Evolutionary conservation across 306 rosid species (phyloP).

Genomic region (Malus sieversii): DNA sequence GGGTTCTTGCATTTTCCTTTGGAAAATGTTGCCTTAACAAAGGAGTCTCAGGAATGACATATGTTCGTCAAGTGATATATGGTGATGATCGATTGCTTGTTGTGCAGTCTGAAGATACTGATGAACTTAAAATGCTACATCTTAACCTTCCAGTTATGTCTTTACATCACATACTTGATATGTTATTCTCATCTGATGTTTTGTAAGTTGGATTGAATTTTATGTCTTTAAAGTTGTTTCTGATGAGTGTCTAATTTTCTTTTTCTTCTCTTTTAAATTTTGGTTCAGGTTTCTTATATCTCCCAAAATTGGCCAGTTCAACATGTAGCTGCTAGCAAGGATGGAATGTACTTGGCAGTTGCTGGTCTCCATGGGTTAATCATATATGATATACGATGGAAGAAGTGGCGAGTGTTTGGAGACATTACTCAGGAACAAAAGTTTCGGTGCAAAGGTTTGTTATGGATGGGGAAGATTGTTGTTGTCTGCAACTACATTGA

Average conservation of each 20-base stretch:
- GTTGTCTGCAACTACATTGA: conserved; percentile 89
- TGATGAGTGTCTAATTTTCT: conserved; percentile 21
- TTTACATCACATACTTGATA: conserved; percentile 24
- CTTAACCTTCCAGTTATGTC: conserved; percentile 90
- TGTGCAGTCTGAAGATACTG: conserved; percentile 93
- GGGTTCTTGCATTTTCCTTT: conserved; percentile 83
- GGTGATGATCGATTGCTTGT: conserved; percentile 84
- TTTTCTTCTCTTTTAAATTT: background rate
- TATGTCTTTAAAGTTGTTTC: background rate
- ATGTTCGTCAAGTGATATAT: conserved; percentile 81
- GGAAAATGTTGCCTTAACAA: conserved; percentile 97
- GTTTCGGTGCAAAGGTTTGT: conserved; percentile 89
- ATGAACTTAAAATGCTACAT: conserved; percentile 91
- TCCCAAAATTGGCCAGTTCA: conserved; percentile 98
- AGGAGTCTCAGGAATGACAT: conserved; percentile 92
- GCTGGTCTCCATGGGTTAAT: conserved; percentile 92
- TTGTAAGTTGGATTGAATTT: conserved; percentile 14
- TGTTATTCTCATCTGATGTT: background rate
- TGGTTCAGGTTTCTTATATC: conserved; percentile 83
- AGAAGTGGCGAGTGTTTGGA: conserved; percentile 91
- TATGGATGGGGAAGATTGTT: conserved; percentile 97
- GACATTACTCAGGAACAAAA: conserved; percentile 93
- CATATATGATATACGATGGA: conserved; percentile 77
- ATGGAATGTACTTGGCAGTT: conserved; percentile 87
- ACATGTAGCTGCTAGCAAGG: conserved; percentile 92